Conservation (phyloP, 768 basidiomycete species). For the Lentinula sp. region DNA sequence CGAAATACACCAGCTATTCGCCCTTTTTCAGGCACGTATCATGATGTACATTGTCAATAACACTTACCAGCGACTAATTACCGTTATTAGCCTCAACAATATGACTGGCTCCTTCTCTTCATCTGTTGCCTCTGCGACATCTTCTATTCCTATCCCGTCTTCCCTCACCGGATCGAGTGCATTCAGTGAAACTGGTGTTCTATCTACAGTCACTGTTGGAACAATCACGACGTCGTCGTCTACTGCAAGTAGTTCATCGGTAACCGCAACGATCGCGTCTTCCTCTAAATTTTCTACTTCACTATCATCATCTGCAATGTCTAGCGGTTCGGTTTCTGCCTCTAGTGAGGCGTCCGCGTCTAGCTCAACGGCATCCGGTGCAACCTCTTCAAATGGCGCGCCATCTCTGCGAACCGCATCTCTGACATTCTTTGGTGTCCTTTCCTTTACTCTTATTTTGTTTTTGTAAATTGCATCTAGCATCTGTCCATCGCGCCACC, state of each 20-base stretch:
- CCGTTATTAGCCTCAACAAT: constrained; percentile 36
- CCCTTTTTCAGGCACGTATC: constrained; percentile 47
- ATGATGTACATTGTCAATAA: not conserved
- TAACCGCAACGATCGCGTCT: not conserved
- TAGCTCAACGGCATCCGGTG: not conserved
- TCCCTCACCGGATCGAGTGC: not conserved
- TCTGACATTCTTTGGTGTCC: not conserved
- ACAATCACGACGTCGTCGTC: constrained; percentile 2
- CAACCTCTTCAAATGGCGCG: not conserved
- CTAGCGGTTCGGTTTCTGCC: not conserved
- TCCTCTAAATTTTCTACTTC: constrained; percentile 52
- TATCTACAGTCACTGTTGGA: constrained; percentile 9
- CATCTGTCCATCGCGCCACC: not conserved
- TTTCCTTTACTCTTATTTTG: not conserved
- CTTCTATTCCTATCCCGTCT: constrained; percentile 2
- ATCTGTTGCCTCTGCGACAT: constrained; percentile 28
- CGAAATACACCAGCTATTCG: constrained; percentile 38
- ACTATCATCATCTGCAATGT: constrained; percentile 93
- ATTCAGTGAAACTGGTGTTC: not conserved
- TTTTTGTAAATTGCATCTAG: not conserved
- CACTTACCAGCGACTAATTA: not conserved
- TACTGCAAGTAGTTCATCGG: not conserved
- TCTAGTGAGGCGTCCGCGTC: not conserved
- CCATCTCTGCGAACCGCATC: not conserved
- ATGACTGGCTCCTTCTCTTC: constrained; percentile 57